A percentile compares a stretch with the other conserved stretches of the same genome.
Evolutionary conservation across 163 green algal genomes (phyloP).

Genomic region (Chlamydomonas reinhardtii): DNA sequence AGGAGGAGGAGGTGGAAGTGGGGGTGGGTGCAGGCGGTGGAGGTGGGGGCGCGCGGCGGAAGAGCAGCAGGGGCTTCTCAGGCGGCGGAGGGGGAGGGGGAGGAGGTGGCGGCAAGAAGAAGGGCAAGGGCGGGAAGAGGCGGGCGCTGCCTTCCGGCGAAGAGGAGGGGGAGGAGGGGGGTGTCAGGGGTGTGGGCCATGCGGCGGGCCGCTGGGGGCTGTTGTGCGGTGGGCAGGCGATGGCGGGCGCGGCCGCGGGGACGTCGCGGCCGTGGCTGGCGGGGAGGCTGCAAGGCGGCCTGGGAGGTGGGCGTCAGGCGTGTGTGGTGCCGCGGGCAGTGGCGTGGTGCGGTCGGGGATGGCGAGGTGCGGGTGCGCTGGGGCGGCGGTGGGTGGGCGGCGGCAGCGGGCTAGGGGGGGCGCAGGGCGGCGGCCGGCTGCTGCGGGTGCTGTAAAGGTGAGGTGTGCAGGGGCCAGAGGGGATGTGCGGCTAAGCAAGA

Average conservation of each 20-base stretch:
- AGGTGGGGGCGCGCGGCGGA: neutral
- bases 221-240: neutral
- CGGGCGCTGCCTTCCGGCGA: constrained; percentile 7
- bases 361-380: too few relatives aligned
- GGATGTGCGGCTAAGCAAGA: too few relatives aligned
- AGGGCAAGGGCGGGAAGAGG: constrained; percentile 15
- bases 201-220: neutral
- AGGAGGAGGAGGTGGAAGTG: too few relatives aligned
- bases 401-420: too few relatives aligned
- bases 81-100: neutral
- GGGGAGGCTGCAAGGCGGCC: neutral
- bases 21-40: neutral
- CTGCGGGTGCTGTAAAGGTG: too few relatives aligned
- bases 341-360: too few relatives aligned
- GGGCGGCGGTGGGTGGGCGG: too few relatives aligned
- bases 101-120: neutral
- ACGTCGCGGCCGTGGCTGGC: neutral
- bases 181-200: neutral
- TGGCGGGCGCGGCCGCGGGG: neutral
- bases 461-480: too few relatives aligned
- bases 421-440: too few relatives aligned
- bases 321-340: neutral
- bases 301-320: too few relatives aligned
- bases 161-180: neutral
- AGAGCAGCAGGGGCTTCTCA: neutral